Base-by-base conservation (phyloP, 106 monocot species). In the Narthecium ossifragum region DNA sequence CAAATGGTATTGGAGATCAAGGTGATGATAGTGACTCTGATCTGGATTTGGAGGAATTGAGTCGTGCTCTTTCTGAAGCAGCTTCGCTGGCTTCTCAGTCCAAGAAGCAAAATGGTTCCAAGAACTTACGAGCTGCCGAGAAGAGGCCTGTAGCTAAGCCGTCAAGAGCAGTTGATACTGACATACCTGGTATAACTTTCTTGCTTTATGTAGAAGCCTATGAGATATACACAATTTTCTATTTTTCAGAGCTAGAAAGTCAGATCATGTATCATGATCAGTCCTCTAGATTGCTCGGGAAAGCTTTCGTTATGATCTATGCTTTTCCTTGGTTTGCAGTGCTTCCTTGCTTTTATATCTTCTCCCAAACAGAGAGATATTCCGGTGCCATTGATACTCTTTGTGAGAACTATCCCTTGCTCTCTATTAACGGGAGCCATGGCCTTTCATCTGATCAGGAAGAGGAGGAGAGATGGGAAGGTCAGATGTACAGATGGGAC, bases 301-400 rank as follows among this genome's bases (percentile, higher is more conserved):
- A n/a, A n/a, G 30, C 55, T 31, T 14, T 15, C 31, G 31, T 17
- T 55, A 9, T 4, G 27, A 25, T 55, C 6, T 26, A 36, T 65
- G 8, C 0, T 32, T 34, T 53, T 55, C 53, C 20, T 27, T 60
- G 22, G 30, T 29, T 57, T 84, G 71, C 77, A 98, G 98, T 80
- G 50, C 38, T 98, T 14, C 91, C 98, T 71, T 98, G 98, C 55
- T 98, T 98, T 70, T 98, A 98, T 71, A 67, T 85, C 37, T 98
- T 79, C 65, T 55, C 64, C 28, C 68, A 78, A 31, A 75, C 80
- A 69, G 80, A 70, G 37, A 41, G 27, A 37, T 50, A 36, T 6
- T 21, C 38, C 25, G 41, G 27, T 30, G 53, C 41, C 13, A 33
- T 55, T 0, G 51, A 25, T 59, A 28, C 36, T 48, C 28, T 67